phyloP scores from a whole-genome alignment of 2,329 filamentous ascomycete genomes.

The Monilinia fructicola region DNA sequence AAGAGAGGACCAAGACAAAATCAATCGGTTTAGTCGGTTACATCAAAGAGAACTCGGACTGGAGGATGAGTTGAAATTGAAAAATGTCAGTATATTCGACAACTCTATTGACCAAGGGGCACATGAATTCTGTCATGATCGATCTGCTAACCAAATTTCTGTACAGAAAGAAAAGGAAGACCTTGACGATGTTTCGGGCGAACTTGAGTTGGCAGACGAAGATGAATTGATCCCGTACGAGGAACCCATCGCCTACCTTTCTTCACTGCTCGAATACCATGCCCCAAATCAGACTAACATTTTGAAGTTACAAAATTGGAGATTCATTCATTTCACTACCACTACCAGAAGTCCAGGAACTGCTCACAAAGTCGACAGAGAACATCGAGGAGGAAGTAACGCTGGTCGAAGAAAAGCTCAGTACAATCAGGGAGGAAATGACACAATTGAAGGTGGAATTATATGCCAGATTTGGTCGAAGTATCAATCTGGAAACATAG shows the following conservation, averaged over 20 bases:
- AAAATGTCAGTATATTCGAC: conserved; percentile 60
- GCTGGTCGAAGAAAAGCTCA: conserved; percentile 73
- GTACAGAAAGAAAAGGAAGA: conserved; percentile 96
- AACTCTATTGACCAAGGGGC: not conserved
- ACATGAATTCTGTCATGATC: conserved; percentile 25
- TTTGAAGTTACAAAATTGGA: conserved; percentile 86
- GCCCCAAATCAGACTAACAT: conserved; percentile 21
- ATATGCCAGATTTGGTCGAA: conserved; percentile 92
- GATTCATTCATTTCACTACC: conserved; percentile 91
- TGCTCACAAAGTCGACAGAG: conserved; percentile 70
- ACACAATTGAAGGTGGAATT: conserved; percentile 83
- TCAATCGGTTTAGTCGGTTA: conserved; percentile 94
- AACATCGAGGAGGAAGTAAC: conserved; percentile 75
- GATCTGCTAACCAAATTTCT: not conserved
- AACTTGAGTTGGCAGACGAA: conserved; percentile 93
- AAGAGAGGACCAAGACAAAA: conserved; percentile 96
- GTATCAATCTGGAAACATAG: conserved; percentile 94
- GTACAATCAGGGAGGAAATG: conserved; percentile 80
- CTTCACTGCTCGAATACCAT: not conserved
- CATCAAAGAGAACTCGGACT: conserved; percentile 81
- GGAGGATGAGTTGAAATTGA: conserved; percentile 76
- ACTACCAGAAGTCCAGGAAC: conserved; percentile 79
- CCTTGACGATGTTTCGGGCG: conserved; percentile 84
- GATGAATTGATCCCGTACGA: conserved; percentile 84
- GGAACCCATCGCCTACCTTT: not conserved